These are phyloP conservation scores for Silybum marianum DNA, from an alignment of 129 eudicot species.

Conservation along the genomic window DNA sequence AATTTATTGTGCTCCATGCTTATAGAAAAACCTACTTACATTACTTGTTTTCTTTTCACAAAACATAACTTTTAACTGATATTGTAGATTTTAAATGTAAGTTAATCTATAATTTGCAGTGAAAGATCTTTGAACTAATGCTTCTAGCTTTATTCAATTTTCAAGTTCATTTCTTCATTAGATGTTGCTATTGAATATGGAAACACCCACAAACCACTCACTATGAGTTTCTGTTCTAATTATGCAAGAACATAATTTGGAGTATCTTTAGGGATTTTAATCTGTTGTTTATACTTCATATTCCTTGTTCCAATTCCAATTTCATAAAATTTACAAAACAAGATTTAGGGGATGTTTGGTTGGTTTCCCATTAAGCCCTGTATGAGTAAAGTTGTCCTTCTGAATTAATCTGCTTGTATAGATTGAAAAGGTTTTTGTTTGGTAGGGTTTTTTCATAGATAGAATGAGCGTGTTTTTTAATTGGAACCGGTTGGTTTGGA, in stretches of 20 bases:
- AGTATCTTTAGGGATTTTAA: background rate
- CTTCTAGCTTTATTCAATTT: background rate
- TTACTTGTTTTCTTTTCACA: constrained; percentile 1
- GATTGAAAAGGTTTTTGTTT: too few species aligned
- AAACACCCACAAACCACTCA: background rate
- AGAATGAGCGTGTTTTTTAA: too few species aligned
- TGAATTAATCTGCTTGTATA: too few species aligned
- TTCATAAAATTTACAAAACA: background rate
- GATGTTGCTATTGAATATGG: background rate
- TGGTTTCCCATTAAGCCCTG: too few species aligned
- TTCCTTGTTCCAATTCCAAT: background rate
- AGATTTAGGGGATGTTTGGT: background rate
- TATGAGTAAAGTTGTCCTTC: too few species aligned
- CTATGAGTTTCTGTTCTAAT: background rate
- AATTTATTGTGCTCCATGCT: background rate
- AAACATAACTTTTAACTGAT: background rate
- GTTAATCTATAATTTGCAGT: background rate
- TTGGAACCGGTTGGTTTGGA: too few species aligned
- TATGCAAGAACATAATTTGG: background rate
- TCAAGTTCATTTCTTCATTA: background rate
- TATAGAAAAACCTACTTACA: background rate
- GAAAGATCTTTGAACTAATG: background rate
- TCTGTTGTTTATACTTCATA: background rate
- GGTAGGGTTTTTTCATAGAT: too few species aligned
- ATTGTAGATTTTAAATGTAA: background rate